Evolutionary conservation across 257 asterid genomes (phyloP), one percentile per base, ranked within the genome.

Genomic region (Fraxinus cuspidata): DNA sequence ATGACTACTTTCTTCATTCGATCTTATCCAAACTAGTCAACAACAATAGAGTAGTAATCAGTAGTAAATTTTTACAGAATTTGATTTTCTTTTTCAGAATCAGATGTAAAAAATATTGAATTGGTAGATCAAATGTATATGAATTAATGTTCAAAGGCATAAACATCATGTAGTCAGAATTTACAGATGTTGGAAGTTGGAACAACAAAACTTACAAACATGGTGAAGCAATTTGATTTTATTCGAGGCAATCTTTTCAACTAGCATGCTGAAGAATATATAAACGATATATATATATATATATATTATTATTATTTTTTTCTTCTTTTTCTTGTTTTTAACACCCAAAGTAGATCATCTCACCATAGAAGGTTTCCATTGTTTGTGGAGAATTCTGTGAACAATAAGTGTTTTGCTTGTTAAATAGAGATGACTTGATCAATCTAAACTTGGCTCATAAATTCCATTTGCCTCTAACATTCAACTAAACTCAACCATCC

Each of bases 361-460:
- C 7, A 18, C 31, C 32, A 49, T 29, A 10, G 21, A 21, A 31
- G 53, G 71, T 34, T 74, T 38, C 87, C 88, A 76, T 68, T 19
- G 64, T 70, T 78, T 72, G 4, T 77, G 87, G 89, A 78, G 77
- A 72, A 42, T 67, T 70, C 70, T 58, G 77, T 82, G 87, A 88
- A 58, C 70, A 81, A 71, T 66, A 56, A 70, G 69, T 13, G 28
- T 29, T 74, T 77, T 71, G 64, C 73, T 34, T 64, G 53, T 34
- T 15, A 68, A 53, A 16, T 7, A 53, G n/a, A 32, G 70, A n/a
- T 32, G 51, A 74, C 69, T 53, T n/a, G 3, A 74, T 32, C 21
- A 74, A 73, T 7, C 9, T 19, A 73, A n/a, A 32, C 27, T 34
- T 73, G 79, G 60, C 63, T 80, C 56, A 58, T 75, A 64, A 70